Evolutionary conservation across 495 filamentous ascomycete species (phyloP), one percentile per base, ranked within the genome.

Genomic region (Penicillium parvum): DNA sequence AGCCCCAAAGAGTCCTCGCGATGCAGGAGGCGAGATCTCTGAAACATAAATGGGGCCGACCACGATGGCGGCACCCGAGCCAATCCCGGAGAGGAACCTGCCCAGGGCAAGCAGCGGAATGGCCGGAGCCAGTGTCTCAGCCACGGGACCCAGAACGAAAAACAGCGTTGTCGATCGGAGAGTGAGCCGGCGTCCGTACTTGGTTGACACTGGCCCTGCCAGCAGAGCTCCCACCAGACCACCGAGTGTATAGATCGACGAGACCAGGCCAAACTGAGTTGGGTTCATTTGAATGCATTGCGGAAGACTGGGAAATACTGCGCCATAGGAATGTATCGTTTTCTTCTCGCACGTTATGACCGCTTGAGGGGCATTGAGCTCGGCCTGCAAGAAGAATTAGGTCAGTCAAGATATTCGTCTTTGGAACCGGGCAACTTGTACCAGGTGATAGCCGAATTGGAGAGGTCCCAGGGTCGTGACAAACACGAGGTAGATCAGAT

Each of bases 21-120:
- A 76, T 3, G 66, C 66, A 0, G 85, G 85, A 11, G 91, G 92
- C 0, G 90, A 85, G 12, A 95, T 74, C 61, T 98, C 94, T 12
- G 87, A 88, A 44, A 98, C 85, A 64, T 91, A 97, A 21, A 97
- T 79, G n/a, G 92, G 92, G 0, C 92, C 88, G n/a, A 95, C 84
- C 16, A 97, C 92, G 7, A 90, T 85, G 6, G 87, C 77, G 5
- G 88, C 85, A 5, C 94, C 92, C 6, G 90, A 85, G 5, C 85
- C 92, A 2, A 95, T 49, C 5, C 92, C 92, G 4, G 85, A 83
- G 9, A 97, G 61, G 14, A 94, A 72, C 21, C 94, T 75, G 17
- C 92, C 92, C 17, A 87, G 39, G 4, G 72, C 71, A 47, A 98
- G 71, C 12, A 85, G 43, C 1, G 71, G 53, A 16, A 95, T 84